Evolutionary conservation across 2,329 filamentous ascomycete species (phyloP).

Genomic region (Trichoderma simmonsii): DNA sequence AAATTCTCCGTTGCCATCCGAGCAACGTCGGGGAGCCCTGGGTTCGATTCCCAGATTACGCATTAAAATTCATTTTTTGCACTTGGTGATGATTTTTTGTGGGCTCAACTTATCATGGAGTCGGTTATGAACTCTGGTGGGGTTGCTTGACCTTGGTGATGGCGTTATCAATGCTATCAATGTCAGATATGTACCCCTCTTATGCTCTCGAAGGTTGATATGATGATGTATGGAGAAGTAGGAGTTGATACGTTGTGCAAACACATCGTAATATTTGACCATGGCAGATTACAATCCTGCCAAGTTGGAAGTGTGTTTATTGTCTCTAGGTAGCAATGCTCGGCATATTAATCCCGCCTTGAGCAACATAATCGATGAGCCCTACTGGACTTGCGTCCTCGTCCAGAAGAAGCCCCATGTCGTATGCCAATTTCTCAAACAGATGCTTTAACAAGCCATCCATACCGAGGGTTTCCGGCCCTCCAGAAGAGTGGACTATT

Average conservation of each 20-base stretch:
- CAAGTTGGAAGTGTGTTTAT: background rate
- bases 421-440: background rate
- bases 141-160: background rate
- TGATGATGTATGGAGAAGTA: background rate
- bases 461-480: background rate
- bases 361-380: background rate
- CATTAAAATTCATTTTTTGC: constrained; percentile 11
- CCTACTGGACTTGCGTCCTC: background rate
- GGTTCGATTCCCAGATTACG: constrained; percentile 35
- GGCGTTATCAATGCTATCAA: background rate
- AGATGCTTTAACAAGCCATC: background rate
- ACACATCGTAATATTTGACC: background rate
- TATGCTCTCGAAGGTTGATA: background rate
- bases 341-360: background rate
- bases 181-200: background rate
- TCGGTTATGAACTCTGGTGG: background rate
- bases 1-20: constrained; percentile 32
- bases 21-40: constrained; percentile 33
- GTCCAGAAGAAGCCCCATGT: background rate
- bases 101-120: background rate
- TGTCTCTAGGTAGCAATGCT: background rate
- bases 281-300: background rate
- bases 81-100: background rate
- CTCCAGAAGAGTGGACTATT: background rate
- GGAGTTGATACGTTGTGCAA: background rate